phyloP scores from a whole-genome alignment of 2,329 filamentous ascomycete species.

The Penicillium thymicola region DNA sequence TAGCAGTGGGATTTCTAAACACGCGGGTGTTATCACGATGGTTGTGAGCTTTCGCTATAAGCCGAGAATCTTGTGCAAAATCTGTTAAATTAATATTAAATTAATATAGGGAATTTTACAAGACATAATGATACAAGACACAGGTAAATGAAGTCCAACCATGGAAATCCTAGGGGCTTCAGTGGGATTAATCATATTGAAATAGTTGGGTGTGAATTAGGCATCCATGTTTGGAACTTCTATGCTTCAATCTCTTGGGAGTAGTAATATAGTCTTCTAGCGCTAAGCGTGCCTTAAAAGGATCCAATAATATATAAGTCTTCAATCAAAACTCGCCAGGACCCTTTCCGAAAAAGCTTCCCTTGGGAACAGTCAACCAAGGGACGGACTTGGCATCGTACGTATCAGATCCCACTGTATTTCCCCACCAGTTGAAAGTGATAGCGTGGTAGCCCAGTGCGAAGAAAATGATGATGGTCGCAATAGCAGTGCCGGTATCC shows the following conservation, averaged over 20 bases:
- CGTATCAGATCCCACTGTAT: conserved; percentile 34
- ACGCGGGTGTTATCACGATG: too few relatives aligned
- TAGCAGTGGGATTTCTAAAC: too few relatives aligned
- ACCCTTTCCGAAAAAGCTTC: conserved; percentile 32
- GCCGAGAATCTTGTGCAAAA: too few relatives aligned
- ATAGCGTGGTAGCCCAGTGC: conserved; percentile 32
- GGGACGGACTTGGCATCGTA: conserved; percentile 36
- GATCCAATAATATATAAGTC: not conserved
- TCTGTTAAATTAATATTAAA: too few relatives aligned
- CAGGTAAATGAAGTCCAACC: too few relatives aligned
- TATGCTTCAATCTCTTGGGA: not conserved
- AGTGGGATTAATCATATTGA: too few relatives aligned
- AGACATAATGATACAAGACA: too few relatives aligned
- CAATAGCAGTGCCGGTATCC: conserved; percentile 35
- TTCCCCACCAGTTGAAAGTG: conserved; percentile 36
- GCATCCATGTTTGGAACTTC: not conserved
- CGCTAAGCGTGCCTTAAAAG: not conserved
- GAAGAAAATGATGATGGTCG: conserved; percentile 34
- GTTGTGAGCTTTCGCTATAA: too few relatives aligned
- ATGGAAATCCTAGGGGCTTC: too few relatives aligned
- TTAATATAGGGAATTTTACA: too few relatives aligned
- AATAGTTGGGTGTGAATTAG: not conserved
- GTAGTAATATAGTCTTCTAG: not conserved
- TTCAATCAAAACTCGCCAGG: conserved; percentile 17
- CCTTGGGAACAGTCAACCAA: conserved; percentile 29